Evolutionary conservation across 1,284 basidiomycete species (phyloP), one percentile per base, ranked within the genome.

Genomic region (Fomitopsis schrenkii): DNA sequence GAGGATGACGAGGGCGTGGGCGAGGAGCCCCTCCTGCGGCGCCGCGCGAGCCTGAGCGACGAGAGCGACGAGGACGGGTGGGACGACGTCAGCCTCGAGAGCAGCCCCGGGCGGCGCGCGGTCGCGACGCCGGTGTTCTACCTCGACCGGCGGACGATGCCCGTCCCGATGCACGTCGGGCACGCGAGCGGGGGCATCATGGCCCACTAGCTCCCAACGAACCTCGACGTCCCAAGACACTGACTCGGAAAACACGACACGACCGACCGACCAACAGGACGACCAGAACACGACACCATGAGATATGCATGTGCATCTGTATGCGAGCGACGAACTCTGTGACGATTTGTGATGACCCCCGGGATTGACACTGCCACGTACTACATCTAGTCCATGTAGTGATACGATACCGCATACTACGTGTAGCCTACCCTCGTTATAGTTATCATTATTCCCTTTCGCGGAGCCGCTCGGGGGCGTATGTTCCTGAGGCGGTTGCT

Each of bases 11-110:
- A 54, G 40, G 42, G 42, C 44, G n/a, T 22, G 22, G 22, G 17
- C 26, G 40, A 22, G 28, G 22, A 19, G 50, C 7, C 26, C 40
- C 33, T 28, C 6, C 5, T 33, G 46, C 8, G 33, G 46, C 30
- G 38, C 33, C 14, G 19, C 12, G 40, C 48, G 33, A 19, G 48
- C 56, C 38, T 14, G 14, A 42, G 28, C 26, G 45, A 56, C 28
- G 22, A 19, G 14, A 41, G 28, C 28, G 59, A 58, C 26, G 61
- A 62, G 33, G 57, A 59, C n/a, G 59, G 46, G 9, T 54, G 52
- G 52, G 35, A 54, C 52, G 52, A 54, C 10, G 36, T 54, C 52
- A 36, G 19, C 52, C 35, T 54, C 17, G 52, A 40, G 36, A 54
- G 30, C 33, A 53, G 52, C 52, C 52, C 52, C 35, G 52, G 22